Percentiles rank a stretch among this genome's conserved stretches.
These are phyloP conservation scores for Saraca asoca DNA, from an alignment of 331 rosid species.

Conservation along the genomic window DNA sequence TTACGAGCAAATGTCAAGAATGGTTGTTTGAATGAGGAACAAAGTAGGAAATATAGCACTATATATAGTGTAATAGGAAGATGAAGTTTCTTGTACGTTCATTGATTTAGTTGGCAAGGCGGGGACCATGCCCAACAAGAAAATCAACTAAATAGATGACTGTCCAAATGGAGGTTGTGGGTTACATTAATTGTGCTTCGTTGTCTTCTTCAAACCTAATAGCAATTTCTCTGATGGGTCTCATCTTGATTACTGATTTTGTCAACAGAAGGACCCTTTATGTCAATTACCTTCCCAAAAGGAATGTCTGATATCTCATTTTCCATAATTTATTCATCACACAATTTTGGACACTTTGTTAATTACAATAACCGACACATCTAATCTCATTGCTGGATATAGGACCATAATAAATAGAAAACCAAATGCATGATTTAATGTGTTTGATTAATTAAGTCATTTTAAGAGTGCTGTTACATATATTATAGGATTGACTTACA, in stretches of 20 bases:
- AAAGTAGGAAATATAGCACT: constrained; percentile 20
- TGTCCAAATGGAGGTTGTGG: constrained; percentile 34
- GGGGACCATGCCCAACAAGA: constrained; percentile 48
- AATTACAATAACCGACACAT: constrained; percentile 2
- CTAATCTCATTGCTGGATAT: constrained; percentile 19
- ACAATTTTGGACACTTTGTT: constrained; percentile 6
- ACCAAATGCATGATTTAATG: no score
- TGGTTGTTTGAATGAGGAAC: constrained; percentile 42
- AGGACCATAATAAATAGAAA: not conserved
- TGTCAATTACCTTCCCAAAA: constrained; percentile 24
- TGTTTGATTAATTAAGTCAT: no score
- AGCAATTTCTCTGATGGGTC: constrained; percentile 32
- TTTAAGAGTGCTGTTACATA: no score
- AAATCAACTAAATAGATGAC: constrained; percentile 28
- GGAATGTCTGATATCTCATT: constrained; percentile 22
- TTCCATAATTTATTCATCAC: constrained; percentile 6
- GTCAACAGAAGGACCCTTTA: constrained; percentile 38
- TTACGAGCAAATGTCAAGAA: constrained; percentile 36
- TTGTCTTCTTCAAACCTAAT: constrained; percentile 47
- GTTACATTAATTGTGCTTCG: constrained; percentile 37
- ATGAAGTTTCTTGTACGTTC: constrained; percentile 39
- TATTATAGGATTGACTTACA: no score
- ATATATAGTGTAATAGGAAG: constrained; percentile 21
- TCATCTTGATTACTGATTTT: constrained; percentile 19
- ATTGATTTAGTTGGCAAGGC: constrained; percentile 39